A percentile compares a stretch with the other conserved stretches of the same genome.
Conservation (phyloP, 306 rosid species). For the Morella rubra region DNA sequence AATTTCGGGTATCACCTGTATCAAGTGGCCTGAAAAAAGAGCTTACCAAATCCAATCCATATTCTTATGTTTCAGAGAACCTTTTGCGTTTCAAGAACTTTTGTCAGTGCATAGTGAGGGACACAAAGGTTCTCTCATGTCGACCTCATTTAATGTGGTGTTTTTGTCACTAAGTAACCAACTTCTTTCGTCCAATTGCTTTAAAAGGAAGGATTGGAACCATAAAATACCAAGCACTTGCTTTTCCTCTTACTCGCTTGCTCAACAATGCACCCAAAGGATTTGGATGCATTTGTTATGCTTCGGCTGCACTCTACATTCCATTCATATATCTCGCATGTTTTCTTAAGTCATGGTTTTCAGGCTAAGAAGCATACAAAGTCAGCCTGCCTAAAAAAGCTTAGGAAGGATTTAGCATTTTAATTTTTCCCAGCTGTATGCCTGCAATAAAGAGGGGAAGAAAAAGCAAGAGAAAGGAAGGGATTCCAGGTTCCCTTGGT, state of each 20-base stretch:
- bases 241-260: slow-evolving; percentile 12
- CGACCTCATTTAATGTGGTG: neutral
- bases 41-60: slow-evolving; percentile 31
- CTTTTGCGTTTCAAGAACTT: slow-evolving; percentile 25
- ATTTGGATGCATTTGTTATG: neutral
- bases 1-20: slow-evolving; percentile 27
- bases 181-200: neutral
- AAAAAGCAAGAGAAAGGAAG: neutral
- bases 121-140: slow-evolving; percentile 7
- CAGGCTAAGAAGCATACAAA: neutral
- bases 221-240: slow-evolving; percentile 11
- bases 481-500: neutral
- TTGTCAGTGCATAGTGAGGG: slow-evolving; percentile 18
- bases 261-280: slow-evolving; percentile 1
- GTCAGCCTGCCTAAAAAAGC: neutral
- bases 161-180: neutral
- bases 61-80: slow-evolving; percentile 24
- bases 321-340: neutral
- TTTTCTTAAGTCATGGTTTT: neutral
- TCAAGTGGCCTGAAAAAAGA: slow-evolving; percentile 29
- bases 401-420: neutral
- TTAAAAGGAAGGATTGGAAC: slow-evolving; percentile 11
- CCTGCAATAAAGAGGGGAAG: neutral
- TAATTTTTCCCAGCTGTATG: neutral
- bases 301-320: neutral